These are phyloP conservation scores for Marsdenia floribunda DNA, from an alignment of 257 asterid species.

Conservation along the genomic window DNA sequence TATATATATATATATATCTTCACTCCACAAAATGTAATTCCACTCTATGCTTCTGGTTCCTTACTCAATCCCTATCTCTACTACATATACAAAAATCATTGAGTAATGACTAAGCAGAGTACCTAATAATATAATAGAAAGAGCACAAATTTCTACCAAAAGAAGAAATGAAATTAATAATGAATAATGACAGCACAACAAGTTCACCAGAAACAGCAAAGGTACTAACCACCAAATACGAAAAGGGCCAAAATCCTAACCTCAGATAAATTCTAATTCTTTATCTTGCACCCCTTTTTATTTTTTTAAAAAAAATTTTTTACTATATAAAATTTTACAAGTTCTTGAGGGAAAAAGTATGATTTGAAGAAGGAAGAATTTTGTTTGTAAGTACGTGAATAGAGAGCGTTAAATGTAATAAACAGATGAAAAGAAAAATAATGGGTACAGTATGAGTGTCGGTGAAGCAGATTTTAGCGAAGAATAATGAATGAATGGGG, in stretches of 20 bases:
- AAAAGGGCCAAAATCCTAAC: neutral
- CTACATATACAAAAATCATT: constrained; percentile 26
- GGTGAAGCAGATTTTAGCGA: constrained; percentile 9
- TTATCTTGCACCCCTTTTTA: too few relatives aligned
- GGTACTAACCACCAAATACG: constrained; percentile 9
- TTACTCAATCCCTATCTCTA: constrained; percentile 25
- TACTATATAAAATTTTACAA: neutral
- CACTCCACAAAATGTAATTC: neutral
- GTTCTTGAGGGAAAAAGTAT: neutral
- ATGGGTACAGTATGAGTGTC: neutral
- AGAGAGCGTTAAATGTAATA: too few relatives aligned
- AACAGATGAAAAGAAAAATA: neutral
- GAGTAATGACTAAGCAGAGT: constrained; percentile 31
- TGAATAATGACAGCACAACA: constrained; percentile 26
- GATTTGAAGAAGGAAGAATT: neutral
- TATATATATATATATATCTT: neutral
- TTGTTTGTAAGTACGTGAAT: neutral
- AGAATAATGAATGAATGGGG: neutral
- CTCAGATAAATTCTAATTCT: neutral
- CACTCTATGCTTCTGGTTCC: constrained; percentile 6
- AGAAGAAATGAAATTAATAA: neutral
- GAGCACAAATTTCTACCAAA: constrained; percentile 8
- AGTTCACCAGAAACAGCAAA: constrained; percentile 8
- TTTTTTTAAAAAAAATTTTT: neutral
- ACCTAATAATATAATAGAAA: neutral